Conservation (phyloP, 805 yeast genomes). For the Hanseniaspora meyeri region DNA sequence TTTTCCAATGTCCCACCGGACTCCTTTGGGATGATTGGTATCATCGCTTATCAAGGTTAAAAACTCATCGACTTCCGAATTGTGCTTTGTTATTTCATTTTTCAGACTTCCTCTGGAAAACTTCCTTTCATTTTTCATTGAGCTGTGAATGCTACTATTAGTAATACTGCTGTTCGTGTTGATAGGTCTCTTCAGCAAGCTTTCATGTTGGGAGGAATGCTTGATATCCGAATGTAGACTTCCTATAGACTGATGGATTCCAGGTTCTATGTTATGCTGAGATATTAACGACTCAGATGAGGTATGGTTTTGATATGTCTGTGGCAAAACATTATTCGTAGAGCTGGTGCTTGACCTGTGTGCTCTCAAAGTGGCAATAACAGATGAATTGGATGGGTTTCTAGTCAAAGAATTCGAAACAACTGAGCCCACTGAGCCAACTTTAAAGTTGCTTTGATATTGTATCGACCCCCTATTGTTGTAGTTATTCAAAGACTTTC, state of each 20-base stretch:
- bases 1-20: no score
- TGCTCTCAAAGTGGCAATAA: constrained; percentile 30
- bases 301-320: not conserved
- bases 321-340: constrained; percentile 20
- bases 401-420: constrained; percentile 26
- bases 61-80: constrained; percentile 5
- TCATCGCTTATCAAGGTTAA: constrained; percentile 9
- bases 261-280: constrained; percentile 19
- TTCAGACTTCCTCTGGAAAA: not conserved
- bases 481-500: constrained; percentile 1
- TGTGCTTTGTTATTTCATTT: not conserved
- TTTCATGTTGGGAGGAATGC: not conserved
- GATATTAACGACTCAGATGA: constrained; percentile 19
- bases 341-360: constrained; percentile 31
- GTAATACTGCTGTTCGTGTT: not conserved
- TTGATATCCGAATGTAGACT: not conserved
- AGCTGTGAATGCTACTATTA: not conserved
- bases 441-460: constrained; percentile 25
- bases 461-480: constrained; percentile 18
- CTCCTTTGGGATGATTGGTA: not conserved
- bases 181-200: not conserved
- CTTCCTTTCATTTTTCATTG: not conserved
- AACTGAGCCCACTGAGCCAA: constrained; percentile 28
- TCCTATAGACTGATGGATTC: constrained; percentile 16
- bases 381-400: constrained; percentile 35